These are phyloP conservation scores for Aspergillus thermomutatus DNA, from an alignment of 2,329 filamentous ascomycete genomes.

Conservation along the genomic window DNA sequence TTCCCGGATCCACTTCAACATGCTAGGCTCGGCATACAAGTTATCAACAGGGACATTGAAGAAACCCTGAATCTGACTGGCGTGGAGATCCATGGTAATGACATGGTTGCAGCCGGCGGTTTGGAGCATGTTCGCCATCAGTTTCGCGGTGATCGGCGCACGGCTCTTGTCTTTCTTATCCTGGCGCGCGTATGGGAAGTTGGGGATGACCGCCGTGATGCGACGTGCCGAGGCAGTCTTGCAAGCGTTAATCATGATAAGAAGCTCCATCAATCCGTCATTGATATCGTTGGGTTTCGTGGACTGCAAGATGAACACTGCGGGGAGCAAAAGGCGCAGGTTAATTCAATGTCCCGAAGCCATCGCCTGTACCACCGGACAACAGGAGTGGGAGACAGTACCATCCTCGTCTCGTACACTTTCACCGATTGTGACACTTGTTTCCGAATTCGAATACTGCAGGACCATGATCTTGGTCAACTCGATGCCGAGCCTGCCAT, in stretches of 20 bases:
- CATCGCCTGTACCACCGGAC: conserved; percentile 1
- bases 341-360: conserved; percentile 3
- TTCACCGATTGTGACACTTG: conserved; percentile 82
- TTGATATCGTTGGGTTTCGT: conserved; percentile 96
- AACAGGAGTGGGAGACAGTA: conserved; percentile 37
- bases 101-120: conserved; percentile 90
- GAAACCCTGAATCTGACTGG: conserved; percentile 91
- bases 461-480: conserved; percentile 66
- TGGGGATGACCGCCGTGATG: conserved; percentile 92
- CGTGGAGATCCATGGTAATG: conserved; percentile 95
- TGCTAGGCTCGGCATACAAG: conserved; percentile 90
- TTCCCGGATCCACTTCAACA: conserved; percentile 85
- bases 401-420: conserved; percentile 94
- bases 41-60: conserved; percentile 82
- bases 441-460: conserved; percentile 63
- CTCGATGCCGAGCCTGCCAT: conserved; percentile 59
- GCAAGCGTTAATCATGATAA: conserved; percentile 98
- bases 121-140: conserved; percentile 97
- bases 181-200: conserved; percentile 93
- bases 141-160: conserved; percentile 92
- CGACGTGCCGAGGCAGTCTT: conserved; percentile 79
- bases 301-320: conserved; percentile 93
- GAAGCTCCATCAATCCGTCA: conserved; percentile 94
- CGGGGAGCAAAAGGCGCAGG: conserved; percentile 2
- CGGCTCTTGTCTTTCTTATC: conserved; percentile 97